Evolutionary conservation across 306 rosid species (phyloP), one percentile per base, ranked within the genome.

Genomic region (Myrica gale): DNA sequence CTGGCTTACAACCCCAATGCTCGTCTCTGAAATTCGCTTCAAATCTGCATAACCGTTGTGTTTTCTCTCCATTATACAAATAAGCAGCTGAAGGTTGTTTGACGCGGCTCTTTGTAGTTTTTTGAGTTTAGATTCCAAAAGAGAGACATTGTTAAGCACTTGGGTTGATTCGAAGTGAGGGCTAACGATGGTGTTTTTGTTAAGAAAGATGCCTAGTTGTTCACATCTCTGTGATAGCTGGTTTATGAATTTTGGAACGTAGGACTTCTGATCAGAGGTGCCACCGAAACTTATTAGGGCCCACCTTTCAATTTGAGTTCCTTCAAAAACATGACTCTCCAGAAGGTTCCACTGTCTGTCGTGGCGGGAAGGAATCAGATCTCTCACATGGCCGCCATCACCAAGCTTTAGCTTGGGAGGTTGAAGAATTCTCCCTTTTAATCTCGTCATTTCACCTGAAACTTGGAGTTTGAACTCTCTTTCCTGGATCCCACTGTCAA

Each of bases 371-470:
- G 99, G 99, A 78, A 78, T 78, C 13, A 96, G 83, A 75, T 92
- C 92, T 48, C 90, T 85, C 53, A 89, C 83, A 69, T 87, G 93
- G 62, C 99, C 99, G 62, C 97, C 93, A 5, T 92, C 90, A 16
- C 99, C 99, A 68, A 96, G 97, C 85, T 89, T 96, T 55, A 96
- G 90, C 80, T 90, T 92, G 5, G 99, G 99, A 78, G 99, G 99
- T 79, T 83, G 92, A 75, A 96, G 97, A 79, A 96, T 86, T 84
- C 99, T 84, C 21, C 99, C 99, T 9, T 80, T 87, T 78, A 96
- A 82, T 79, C 74, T 75, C 5, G 98, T 96, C 99, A 96, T 96
- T 78, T 90, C 99, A 67, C 87, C 83, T 0, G 98, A 96, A 20
- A 96, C 91, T 21, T 89, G 83, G 76, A 96, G 92, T 57, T 85